Evolutionary conservation across 169 alveolate genomes (phyloP).

Genomic region (Plasmodium inui): DNA sequence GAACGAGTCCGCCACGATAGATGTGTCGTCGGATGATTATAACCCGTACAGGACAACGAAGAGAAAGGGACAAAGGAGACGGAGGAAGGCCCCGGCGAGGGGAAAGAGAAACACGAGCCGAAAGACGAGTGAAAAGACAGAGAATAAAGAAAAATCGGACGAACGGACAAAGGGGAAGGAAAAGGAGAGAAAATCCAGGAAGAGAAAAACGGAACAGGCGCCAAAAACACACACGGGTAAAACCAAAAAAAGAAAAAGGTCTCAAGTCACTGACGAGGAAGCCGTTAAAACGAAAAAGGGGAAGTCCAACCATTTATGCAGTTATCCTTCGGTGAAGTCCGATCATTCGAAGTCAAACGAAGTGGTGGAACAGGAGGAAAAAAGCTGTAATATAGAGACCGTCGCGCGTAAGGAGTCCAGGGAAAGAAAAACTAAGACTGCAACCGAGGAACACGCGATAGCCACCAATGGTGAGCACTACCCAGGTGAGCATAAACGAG

Average conservation of each 20-base stretch:
- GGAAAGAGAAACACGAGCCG: background rate
- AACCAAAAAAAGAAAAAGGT: background rate
- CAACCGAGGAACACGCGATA: background rate
- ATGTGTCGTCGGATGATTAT: slow-evolving; percentile 31
- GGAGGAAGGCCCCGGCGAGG: background rate
- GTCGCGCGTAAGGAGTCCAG: background rate
- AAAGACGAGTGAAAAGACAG: background rate
- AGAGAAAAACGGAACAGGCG: background rate
- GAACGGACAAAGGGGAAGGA: background rate
- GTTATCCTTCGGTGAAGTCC: background rate
- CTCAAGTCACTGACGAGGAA: background rate
- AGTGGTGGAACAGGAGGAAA: background rate
- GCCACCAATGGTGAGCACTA: background rate
- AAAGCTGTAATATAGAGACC: background rate
- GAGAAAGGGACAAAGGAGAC: background rate
- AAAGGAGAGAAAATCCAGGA: background rate
- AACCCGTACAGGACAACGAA: background rate
- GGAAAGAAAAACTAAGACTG: background rate
- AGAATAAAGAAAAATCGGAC: background rate
- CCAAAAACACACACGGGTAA: background rate
- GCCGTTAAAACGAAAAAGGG: background rate
- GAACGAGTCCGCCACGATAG: background rate
- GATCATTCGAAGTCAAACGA: background rate
- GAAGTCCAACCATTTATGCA: background rate
- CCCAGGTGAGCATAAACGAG: background rate